These are phyloP conservation scores for Phytophthora vignae DNA, from an alignment of 352 stramenopile species.

Conservation along the genomic window DNA sequence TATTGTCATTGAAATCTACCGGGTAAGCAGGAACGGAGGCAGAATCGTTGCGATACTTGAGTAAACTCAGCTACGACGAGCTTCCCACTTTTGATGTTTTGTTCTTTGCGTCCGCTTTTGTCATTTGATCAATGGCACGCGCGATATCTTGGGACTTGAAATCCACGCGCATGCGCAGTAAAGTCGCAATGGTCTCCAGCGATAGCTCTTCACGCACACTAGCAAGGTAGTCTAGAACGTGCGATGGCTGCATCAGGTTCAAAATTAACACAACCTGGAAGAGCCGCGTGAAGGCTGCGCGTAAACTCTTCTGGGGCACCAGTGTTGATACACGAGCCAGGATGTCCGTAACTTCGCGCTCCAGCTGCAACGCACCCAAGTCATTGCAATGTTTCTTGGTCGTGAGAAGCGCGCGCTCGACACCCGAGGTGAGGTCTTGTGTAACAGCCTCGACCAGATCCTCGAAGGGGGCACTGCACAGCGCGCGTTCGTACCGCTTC, in stretches of 20 bases:
- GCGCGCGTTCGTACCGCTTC: slow-evolving; percentile 61
- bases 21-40: neutral
- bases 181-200: slow-evolving; percentile 54
- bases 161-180: slow-evolving; percentile 76
- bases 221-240: slow-evolving; percentile 75
- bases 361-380: slow-evolving; percentile 78
- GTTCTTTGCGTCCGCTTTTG: slow-evolving; percentile 21
- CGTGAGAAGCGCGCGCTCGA: slow-evolving; percentile 59
- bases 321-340: slow-evolving; percentile 60
- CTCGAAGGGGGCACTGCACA: slow-evolving; percentile 74
- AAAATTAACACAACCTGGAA: slow-evolving; percentile 85
- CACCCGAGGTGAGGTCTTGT: slow-evolving; percentile 62
- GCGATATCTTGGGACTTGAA: slow-evolving; percentile 66
- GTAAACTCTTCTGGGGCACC: slow-evolving; percentile 65
- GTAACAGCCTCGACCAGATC: slow-evolving; percentile 69
- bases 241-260: slow-evolving; percentile 78
- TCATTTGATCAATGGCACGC: slow-evolving; percentile 47
- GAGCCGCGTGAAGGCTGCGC: slow-evolving; percentile 70
- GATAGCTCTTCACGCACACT: slow-evolving; percentile 60
- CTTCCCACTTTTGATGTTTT: slow-evolving; percentile 1
- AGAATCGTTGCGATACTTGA: too few species aligned
- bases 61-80: neutral
- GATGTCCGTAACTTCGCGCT: slow-evolving; percentile 77
- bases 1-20: neutral
- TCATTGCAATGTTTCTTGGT: slow-evolving; percentile 81